phyloP scores from a whole-genome alignment of 257 asterid species.

The Nicotiana benthamiana region DNA sequence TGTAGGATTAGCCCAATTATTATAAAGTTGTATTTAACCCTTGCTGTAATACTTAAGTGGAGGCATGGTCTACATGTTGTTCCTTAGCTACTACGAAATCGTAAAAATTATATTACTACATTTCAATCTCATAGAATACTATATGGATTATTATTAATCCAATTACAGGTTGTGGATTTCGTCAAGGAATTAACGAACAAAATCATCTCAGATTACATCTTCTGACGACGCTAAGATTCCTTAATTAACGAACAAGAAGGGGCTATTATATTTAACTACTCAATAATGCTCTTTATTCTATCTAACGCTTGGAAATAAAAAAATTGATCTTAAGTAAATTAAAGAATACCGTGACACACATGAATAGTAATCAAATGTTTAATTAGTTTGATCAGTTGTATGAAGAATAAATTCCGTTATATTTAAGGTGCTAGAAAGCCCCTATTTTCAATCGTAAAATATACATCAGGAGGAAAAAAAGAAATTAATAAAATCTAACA shows the following conservation, averaged over 20 bases:
- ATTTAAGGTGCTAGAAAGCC: not conserved
- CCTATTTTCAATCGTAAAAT: not conserved
- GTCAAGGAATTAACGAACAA: not conserved
- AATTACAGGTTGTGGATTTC: not conserved
- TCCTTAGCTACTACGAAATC: not conserved
- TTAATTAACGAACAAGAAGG: not conserved
- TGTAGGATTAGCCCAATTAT: not conserved
- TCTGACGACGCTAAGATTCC: not conserved
- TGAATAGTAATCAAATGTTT: not conserved
- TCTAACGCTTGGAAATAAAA: not conserved
- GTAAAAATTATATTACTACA: too few species aligned
- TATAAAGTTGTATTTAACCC: too few species aligned
- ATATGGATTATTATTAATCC: not conserved
- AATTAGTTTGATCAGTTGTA: not conserved
- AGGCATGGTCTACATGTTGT: not conserved
- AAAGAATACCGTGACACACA: not conserved
- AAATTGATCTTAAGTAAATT: not conserved
- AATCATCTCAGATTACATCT: not conserved
- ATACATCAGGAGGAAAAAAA: not conserved
- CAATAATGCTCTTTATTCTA: not conserved
- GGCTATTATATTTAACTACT: not conserved
- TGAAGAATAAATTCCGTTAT: conserved; percentile 15
- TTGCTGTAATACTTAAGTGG: not conserved
- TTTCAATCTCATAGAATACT: not conserved
- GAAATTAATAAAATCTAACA: not conserved